Percentiles rank a stretch among this genome's conserved stretches.
Conservation (phyloP, 495 filamentous ascomycete species). For the Daldinia grandis region DNA sequence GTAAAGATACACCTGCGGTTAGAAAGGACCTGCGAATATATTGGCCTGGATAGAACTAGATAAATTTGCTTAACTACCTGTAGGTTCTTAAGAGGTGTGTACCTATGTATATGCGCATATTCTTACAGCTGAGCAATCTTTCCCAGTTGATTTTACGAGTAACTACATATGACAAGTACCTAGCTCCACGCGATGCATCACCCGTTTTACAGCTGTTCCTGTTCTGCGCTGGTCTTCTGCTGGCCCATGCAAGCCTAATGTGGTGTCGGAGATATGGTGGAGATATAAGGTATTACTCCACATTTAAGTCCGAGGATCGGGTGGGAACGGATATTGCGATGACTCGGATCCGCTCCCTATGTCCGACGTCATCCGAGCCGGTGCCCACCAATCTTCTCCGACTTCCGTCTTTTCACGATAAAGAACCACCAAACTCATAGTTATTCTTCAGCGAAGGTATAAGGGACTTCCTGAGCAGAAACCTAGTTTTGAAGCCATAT, state of each 20-base stretch:
- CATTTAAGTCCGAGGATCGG: neutral
- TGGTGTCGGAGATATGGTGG: slow-evolving; percentile 4
- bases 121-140: neutral
- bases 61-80: too few relatives aligned
- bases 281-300: neutral
- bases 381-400: neutral
- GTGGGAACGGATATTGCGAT: neutral
- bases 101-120: neutral
- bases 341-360: neutral
- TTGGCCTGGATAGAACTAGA: too few relatives aligned
- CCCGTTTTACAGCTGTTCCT: slow-evolving; percentile 6
- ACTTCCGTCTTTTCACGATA: neutral
- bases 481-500: too few relatives aligned
- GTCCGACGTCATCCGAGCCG: neutral
- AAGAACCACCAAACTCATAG: too few relatives aligned
- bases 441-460: too few relatives aligned
- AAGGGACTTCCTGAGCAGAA: too few relatives aligned
- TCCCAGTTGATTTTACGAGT: neutral
- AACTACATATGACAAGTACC: too few relatives aligned
- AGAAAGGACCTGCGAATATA: too few relatives aligned
- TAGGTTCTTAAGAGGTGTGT: too few relatives aligned
- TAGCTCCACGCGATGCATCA: neutral
- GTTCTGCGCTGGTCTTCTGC: neutral
- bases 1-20: neutral
- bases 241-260: neutral